Evolutionary conservation across 805 yeast genomes (phyloP).

Genomic region (Priceomyces fermenticarens): DNA sequence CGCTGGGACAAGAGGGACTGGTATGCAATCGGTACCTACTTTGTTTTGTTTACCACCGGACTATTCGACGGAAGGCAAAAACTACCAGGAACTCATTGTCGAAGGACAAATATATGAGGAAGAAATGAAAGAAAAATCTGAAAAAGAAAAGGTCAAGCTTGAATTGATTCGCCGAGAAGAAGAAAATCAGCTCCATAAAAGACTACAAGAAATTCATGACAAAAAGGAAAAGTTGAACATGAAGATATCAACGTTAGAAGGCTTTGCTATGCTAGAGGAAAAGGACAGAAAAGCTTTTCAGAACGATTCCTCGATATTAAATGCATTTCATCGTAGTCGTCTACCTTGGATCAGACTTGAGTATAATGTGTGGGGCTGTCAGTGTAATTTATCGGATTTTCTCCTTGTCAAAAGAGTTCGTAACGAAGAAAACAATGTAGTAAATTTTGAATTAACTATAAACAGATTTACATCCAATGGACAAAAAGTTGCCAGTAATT

Average conservation of each 20-base stretch:
- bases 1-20: conserved; percentile 57
- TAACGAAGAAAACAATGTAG: conserved; percentile 3
- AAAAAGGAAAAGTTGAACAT: conserved; percentile 16
- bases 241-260: conserved; percentile 36
- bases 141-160: conserved; percentile 5
- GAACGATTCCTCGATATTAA: conserved; percentile 10
- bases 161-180: conserved; percentile 10
- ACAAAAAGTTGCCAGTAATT: conserved; percentile 16
- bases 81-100: conserved; percentile 28
- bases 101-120: conserved; percentile 9
- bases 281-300: conserved; percentile 9
- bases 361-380: conserved; percentile 30
- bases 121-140: conserved; percentile 9
- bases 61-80: conserved; percentile 23
- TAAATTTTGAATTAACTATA: conserved; percentile 10
- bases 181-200: conserved; percentile 9
- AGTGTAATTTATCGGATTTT: conserved; percentile 6
- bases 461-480: conserved; percentile 11
- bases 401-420: conserved; percentile 6
- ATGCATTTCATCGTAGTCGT: conserved; percentile 10
- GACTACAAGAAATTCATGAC: conserved; percentile 9
- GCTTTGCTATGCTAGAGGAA: conserved; percentile 26
- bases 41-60: conserved; percentile 34
- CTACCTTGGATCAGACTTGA: conserved; percentile 30
- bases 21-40: conserved; percentile 55